Evolutionary conservation across 192 early-diverging fungal genomes (phyloP).

Genomic region (Lobosporangium transversale): DNA sequence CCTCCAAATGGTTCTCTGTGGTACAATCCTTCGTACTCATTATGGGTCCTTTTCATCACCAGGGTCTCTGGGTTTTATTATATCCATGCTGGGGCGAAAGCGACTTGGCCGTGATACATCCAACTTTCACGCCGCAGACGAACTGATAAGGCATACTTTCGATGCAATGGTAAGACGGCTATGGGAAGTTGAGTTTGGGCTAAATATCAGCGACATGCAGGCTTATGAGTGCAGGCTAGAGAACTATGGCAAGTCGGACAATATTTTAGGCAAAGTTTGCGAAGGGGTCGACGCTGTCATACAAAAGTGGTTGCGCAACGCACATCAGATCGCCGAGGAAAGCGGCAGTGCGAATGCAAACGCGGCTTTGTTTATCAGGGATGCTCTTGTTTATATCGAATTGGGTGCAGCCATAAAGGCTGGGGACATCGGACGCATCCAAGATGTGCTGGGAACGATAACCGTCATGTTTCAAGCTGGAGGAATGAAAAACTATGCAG

Average conservation of each 20-base stretch:
- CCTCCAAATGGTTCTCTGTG: background rate
- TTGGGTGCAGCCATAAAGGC: slow-evolving; percentile 13
- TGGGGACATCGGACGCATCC: slow-evolving; percentile 22
- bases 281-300: too few relatives aligned
- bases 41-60: background rate
- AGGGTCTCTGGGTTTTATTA: background rate
- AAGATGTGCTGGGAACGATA: background rate
- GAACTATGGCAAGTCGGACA: background rate
- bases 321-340: background rate
- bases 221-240: background rate
- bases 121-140: background rate
- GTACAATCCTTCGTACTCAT: background rate
- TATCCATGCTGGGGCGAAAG: background rate
- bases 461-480: slow-evolving; percentile 21
- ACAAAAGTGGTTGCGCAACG: too few relatives aligned
- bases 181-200: background rate
- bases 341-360: too few relatives aligned
- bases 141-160: background rate
- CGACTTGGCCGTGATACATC: background rate
- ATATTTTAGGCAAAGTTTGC: too few relatives aligned
- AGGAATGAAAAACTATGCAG: slow-evolving; percentile 12
- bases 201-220: background rate
- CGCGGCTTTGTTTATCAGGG: too few relatives aligned
- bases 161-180: background rate
- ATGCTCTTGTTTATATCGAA: slow-evolving; percentile 12